Base-by-base conservation (phyloP, 2,329 filamentous ascomycete species). In the Metarhizium robertsii region DNA sequence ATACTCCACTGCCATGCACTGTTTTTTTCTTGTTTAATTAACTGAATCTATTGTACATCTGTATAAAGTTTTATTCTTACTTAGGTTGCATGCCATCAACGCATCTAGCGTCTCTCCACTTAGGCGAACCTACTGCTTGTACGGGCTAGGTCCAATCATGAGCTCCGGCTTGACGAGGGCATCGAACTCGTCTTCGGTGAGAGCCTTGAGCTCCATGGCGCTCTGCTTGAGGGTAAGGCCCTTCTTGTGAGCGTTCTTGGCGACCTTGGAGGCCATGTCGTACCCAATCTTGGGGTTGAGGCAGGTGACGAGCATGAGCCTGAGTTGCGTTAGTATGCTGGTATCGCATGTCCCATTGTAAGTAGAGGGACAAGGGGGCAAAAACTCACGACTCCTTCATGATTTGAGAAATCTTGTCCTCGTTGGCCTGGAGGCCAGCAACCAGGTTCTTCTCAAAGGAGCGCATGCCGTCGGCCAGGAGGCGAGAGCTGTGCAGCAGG, bases 221-320 rank as follows among this genome's bases (percentile, higher is more conserved):
- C 88, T 92, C 76, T 95, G 77, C 80, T 96, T 96, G 57, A 99
- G 82, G 29, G 91, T 96, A 53, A 92, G 75, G 38, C 91, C 91
- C 84, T 97, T 97, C 84, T 96, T 96, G 79, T 99, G 94, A 16
- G 94, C 94, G 69, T 99, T 95, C 86, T 96, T 96, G 67, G 92
- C 92, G 29, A 96, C 92, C 79, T 95, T 95, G 74, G 86, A 91
- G 53, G 92, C 92, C 89, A 95, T 95, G 71, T 96, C 92, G 74
- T 96, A 96, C 58, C 92, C 92, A 69, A 97, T 96, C 73, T 95
- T 90, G 64, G 92, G 91, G 81, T 96, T 96, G 60, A 97, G 80
- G 80, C 92, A 96, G 61, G 94, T 99, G 40, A 97, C 94, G 62
- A 97, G 83, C 94, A 99, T 99, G 66, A 99, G 81, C 69, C 90